These are phyloP conservation scores for Sistotremastrum suecicum DNA, from an alignment of 768 basidiomycete species.

Conservation along the genomic window DNA sequence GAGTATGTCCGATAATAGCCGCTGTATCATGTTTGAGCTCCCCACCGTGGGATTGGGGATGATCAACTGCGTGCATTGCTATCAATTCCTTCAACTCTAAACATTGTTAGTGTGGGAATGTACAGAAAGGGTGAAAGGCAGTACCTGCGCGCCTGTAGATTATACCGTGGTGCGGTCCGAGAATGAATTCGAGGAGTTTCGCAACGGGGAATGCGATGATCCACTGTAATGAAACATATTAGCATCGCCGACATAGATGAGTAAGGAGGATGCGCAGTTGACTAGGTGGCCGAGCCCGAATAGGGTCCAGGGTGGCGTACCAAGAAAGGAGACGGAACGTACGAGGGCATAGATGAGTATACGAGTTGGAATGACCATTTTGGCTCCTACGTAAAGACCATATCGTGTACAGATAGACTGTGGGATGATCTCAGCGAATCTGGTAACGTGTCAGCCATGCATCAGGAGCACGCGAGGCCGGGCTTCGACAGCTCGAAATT, in stretches of 20 bases:
- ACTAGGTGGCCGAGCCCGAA: not conserved
- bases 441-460: conserved; percentile 16
- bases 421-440: conserved; percentile 85
- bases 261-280: too few relatives aligned
- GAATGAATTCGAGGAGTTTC: conserved; percentile 59
- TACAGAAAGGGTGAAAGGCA: not conserved
- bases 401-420: conserved; percentile 87
- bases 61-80: conserved; percentile 67
- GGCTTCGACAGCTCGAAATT: not conserved
- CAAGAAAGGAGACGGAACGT: conserved; percentile 8
- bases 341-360: conserved; percentile 59
- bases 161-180: conserved; percentile 81
- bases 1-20: conserved; percentile 77
- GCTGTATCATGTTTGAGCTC: conserved; percentile 81
- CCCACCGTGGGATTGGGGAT: conserved; percentile 49
- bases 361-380: conserved; percentile 62
- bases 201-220: conserved; percentile 77
- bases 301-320: conserved; percentile 2
- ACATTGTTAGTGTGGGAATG: not conserved
- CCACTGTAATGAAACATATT: conserved; percentile 26
- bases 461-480: conserved; percentile 3
- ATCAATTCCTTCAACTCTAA: conserved; percentile 80
- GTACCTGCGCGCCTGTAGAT: conserved; percentile 66
- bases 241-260: not conserved
- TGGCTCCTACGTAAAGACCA: conserved; percentile 78